Evolutionary conservation across 1,284 basidiomycete genomes (phyloP).

Genomic region (Tilletiaria anomala): DNA sequence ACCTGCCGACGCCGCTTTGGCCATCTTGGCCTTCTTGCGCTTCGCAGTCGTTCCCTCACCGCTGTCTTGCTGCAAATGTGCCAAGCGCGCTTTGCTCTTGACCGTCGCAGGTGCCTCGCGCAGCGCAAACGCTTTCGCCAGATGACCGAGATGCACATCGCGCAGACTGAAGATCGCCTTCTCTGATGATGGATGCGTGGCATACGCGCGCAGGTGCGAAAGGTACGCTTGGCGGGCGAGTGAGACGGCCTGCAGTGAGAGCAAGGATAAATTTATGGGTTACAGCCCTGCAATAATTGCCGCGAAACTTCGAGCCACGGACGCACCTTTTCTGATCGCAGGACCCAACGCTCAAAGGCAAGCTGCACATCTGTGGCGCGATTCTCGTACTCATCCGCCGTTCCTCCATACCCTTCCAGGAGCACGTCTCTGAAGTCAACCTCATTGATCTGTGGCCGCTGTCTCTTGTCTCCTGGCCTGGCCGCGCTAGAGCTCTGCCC

Average conservation of each 20-base stretch:
- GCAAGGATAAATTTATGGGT: neutral
- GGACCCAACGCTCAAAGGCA: slow-evolving; percentile 85
- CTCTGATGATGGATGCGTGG: slow-evolving; percentile 87
- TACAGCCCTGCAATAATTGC: neutral
- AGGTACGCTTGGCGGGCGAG: slow-evolving; percentile 73
- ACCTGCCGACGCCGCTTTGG: neutral
- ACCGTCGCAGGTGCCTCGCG: slow-evolving; percentile 75
- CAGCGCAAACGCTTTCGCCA: slow-evolving; percentile 89
- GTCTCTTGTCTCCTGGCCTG: neutral
- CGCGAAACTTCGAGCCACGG: neutral
- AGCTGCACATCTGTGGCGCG: slow-evolving; percentile 93
- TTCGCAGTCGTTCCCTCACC: slow-evolving; percentile 2
- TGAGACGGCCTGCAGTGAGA: slow-evolving; percentile 50
- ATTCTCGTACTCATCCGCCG: slow-evolving; percentile 62
- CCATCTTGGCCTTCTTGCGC: slow-evolving; percentile 1
- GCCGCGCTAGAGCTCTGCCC: too few relatives aligned
- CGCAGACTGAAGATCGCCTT: slow-evolving; percentile 92
- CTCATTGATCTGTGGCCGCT: neutral
- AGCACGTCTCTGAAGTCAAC: slow-evolving; percentile 9
- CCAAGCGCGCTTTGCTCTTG: slow-evolving; percentile 8
- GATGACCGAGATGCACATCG: slow-evolving; percentile 81
- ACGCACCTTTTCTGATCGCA: slow-evolving; percentile 57
- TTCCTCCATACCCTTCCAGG: slow-evolving; percentile 63
- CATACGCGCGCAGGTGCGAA: slow-evolving; percentile 89
- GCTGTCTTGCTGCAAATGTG: slow-evolving; percentile 8